Evolutionary conservation across 2,329 filamentous ascomycete genomes (phyloP), one percentile per base, ranked within the genome.

Genomic region (Claviceps fusiformis): DNA sequence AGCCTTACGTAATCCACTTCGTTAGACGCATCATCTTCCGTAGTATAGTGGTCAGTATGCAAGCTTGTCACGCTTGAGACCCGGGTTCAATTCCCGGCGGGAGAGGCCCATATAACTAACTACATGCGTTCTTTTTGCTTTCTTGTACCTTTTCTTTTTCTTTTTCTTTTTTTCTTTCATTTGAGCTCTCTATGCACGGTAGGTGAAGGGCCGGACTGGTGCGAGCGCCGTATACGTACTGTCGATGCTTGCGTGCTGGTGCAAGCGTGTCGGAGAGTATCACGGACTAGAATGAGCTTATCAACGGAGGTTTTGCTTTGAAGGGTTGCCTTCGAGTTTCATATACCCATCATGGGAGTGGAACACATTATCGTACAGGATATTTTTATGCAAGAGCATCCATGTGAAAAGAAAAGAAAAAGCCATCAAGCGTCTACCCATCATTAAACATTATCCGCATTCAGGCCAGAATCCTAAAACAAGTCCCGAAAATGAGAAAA

Each of bases 401-500:
- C 17, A 41, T 4, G 15, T 15, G 3, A 37, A 37, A 10, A 37
- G 35, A 37, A 37, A 37, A 37, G 9, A 37, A 37, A 11, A 41
- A 41, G 13, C 15, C 29, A 29, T 45, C 3, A 19, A 45, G 5
- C 41, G 10, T 44, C 8, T 44, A 3, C 17, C 41, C n/a, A 10
- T n/a, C 8, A 44, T 19, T 24, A 17, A 44, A 15, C 41, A 8
- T 5, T 19, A 6, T 9, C 19, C 41, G 17, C 3, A 15, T 8
- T 8, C 10, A 9, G n/a, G 17, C 19, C n/a, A 19, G 3, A 46
- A 46, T 13, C 33, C 49, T 60, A 72, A 54, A 70, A 70, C 68
- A 72, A 66, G 43, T 72, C 69, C 47, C 63, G 64, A 15, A 72
- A 63, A 27, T 71, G 68, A 27, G 64, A 56, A 56, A 70, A 73